Percentiles rank a stretch among this genome's conserved stretches.
Evolutionary conservation across 2,329 filamentous ascomycete genomes (phyloP).

Genomic region (Geosmithia putterillii): DNA sequence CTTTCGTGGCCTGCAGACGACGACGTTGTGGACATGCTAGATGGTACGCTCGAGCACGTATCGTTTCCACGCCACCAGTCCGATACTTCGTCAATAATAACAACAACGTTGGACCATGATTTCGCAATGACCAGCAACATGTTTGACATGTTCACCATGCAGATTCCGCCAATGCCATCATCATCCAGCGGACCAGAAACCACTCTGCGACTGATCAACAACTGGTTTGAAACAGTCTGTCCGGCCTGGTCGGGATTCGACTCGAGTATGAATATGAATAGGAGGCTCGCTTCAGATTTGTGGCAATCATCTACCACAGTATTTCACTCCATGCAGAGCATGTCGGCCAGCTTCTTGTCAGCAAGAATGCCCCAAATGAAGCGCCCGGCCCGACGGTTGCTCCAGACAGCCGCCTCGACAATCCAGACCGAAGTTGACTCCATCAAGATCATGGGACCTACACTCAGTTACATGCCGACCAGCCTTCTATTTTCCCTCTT

Average conservation of each 20-base stretch:
- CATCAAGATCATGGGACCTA: slow-evolving; percentile 8
- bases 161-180: background rate
- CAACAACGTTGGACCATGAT: background rate
- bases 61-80: background rate
- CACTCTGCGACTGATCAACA: slow-evolving; percentile 10
- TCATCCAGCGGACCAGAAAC: background rate
- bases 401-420: slow-evolving; percentile 18
- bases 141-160: background rate
- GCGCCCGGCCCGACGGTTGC: slow-evolving; percentile 18
- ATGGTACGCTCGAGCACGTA: background rate
- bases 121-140: background rate
- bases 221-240: slow-evolving; percentile 27
- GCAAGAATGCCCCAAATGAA: slow-evolving; percentile 20
- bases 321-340: slow-evolving; percentile 24
- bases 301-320: slow-evolving; percentile 23
- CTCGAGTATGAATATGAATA: slow-evolving; percentile 23
- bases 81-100: background rate
- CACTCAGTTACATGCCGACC: slow-evolving; percentile 13
- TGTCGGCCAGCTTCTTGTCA: slow-evolving; percentile 24
- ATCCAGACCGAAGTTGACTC: slow-evolving; percentile 20
- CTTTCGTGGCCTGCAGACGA: background rate
- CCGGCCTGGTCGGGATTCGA: slow-evolving; percentile 27
- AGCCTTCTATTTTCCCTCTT: slow-evolving; percentile 23
- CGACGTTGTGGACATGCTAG: background rate
- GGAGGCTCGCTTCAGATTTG: slow-evolving; percentile 20